Evolutionary conservation across 1,284 basidiomycete species (phyloP), one percentile per base, ranked within the genome.

Genomic region (Butyriboletus appendiculatus): DNA sequence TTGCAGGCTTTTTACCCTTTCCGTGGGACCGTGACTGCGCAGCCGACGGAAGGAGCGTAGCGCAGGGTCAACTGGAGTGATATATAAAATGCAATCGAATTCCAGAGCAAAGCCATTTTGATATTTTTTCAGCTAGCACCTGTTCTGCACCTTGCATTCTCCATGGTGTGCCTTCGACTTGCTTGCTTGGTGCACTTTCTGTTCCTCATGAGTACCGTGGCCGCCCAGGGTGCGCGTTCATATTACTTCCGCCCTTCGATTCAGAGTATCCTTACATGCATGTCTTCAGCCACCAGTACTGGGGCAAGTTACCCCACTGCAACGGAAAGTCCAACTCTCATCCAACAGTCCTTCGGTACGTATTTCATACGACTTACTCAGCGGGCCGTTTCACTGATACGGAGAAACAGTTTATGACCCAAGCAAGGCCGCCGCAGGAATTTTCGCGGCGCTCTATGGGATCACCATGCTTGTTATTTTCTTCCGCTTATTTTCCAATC

Each of bases 371-470:
- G 9, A 14, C 6, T 34, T 8, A 1, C 20, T 41, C 5, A 4
- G 10, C 9, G 18, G 4, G 4, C 15, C 1, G 1, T 48, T 26
- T 50, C 20, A 14, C 32, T 52, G 20, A 61, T 22, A n/a, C 26
- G 9, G 14, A 3, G 5, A 28, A 37, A 41, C 32, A 65, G 59
- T 1, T 10, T 70, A 70, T n/a, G 26, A 52, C 28, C 69, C 62
- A 12, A 68, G 48, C 49, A 60, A 60, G 41, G 35, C 32, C 3
- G 60, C 59, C 0, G 65, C 68, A 20, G 57, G 50, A 2, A 55
- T 65, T 12, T 67, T 60, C 16, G 56, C 55, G 1, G 57, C 33
- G 11, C 51, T 70, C 12, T 70, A 64, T 48, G 45, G 52, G 32
- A 37, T 66, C 32, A 37, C 47, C n/a, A 51, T 56, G 5, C 0